Evolutionary conservation across 2,329 filamentous ascomycete species (phyloP).

Genomic region (Neofusicoccum laricinum): DNA sequence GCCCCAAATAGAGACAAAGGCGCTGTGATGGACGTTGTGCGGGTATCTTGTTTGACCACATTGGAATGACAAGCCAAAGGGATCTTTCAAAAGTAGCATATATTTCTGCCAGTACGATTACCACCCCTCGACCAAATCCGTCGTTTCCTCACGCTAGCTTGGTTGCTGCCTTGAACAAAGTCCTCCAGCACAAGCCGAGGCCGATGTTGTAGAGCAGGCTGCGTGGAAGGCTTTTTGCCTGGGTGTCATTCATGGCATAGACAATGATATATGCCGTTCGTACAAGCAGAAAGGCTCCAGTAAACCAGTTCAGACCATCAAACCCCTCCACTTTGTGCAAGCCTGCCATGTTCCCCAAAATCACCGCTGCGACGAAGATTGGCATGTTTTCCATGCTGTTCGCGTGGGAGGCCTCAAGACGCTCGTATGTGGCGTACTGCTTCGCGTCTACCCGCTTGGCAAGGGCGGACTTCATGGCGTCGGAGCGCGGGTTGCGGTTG

Average conservation of each 20-base stretch:
- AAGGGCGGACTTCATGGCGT: slow-evolving; percentile 32
- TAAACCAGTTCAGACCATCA: slow-evolving; percentile 35
- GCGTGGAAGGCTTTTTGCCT: slow-evolving; percentile 23
- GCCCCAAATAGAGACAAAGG: no score
- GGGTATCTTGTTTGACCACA: no score
- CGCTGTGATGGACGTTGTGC: no score
- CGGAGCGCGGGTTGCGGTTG: slow-evolving; percentile 43
- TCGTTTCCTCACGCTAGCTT: slow-evolving; percentile 19
- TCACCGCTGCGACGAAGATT: slow-evolving; percentile 43
- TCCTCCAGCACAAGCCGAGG: slow-evolving; percentile 27
- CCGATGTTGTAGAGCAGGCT: slow-evolving; percentile 29
- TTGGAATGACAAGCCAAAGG: no score
- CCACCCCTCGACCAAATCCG: neutral
- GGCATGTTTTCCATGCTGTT: slow-evolving; percentile 49
- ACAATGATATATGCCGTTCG: slow-evolving; percentile 33
- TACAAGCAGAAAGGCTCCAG: slow-evolving; percentile 34
- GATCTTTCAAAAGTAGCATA: no score
- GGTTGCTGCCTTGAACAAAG: slow-evolving; percentile 29
- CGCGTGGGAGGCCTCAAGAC: slow-evolving; percentile 44
- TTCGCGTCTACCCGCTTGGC: slow-evolving; percentile 36
- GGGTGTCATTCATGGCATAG: slow-evolving; percentile 32
- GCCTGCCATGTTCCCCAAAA: slow-evolving; percentile 43
- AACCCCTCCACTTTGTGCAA: slow-evolving; percentile 25
- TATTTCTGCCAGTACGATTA: no score
- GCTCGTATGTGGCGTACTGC: slow-evolving; percentile 42